A percentile compares a stretch with the other conserved stretches of the same genome.
These are phyloP conservation scores for Mangifera indica DNA, from an alignment of 345 rosid species.

Conservation along the genomic window DNA sequence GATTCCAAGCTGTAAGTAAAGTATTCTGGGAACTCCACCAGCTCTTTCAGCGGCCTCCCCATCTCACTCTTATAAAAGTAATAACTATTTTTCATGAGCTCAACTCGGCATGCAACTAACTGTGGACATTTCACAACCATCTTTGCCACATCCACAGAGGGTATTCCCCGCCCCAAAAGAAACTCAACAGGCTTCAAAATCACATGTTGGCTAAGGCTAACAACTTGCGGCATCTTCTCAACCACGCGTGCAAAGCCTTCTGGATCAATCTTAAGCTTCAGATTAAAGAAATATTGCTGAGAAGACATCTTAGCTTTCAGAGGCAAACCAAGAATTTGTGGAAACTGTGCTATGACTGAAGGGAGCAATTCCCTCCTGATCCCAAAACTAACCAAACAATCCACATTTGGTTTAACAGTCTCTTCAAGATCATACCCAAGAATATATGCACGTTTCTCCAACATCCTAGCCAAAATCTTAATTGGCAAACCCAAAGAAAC, in stretches of 20 bases:
- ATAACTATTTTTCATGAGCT: constrained; percentile 80
- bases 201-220: constrained; percentile 75
- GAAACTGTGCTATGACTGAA: constrained; percentile 71
- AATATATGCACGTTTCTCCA: constrained; percentile 83
- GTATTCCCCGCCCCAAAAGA: constrained; percentile 66
- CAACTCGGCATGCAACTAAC: constrained; percentile 52
- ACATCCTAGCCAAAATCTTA: constrained; percentile 78
- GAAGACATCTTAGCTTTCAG: constrained; percentile 86
- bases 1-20: constrained; percentile 94
- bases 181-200: constrained; percentile 79
- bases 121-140: constrained; percentile 90
- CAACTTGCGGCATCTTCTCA: constrained; percentile 92
- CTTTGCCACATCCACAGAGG: constrained; percentile 54
- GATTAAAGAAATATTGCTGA: constrained; percentile 75
- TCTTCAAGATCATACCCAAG: constrained; percentile 85
- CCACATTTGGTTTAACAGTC: constrained; percentile 80
- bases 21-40: constrained; percentile 80
- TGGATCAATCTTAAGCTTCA: constrained; percentile 84
- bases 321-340: constrained; percentile 76
- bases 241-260: constrained; percentile 69
- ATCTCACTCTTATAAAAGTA: constrained; percentile 80
- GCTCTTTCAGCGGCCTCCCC: constrained; percentile 82
- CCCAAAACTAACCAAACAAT: constrained; percentile 83
- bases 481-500: constrained; percentile 71
- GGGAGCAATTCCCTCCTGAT: constrained; percentile 56